Conservation (phyloP, 2,329 filamentous ascomycete genomes). For the Arthrobotrys megalospora region DNA sequence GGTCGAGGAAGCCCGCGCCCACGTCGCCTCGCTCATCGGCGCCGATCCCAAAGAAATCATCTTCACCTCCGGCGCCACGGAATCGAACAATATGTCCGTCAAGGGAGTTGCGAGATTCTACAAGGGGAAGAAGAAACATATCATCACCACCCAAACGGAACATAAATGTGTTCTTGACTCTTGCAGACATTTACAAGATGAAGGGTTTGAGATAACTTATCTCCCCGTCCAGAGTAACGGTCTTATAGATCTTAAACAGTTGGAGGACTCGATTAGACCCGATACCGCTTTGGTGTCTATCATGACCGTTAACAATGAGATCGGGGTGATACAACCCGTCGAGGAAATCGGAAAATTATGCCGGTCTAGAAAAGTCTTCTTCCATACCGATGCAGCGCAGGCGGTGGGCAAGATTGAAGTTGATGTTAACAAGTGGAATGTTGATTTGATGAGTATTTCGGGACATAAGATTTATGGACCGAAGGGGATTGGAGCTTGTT, state of each 20-base stretch:
- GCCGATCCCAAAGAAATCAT: constrained; percentile 98
- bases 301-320: constrained; percentile 99
- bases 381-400: constrained; percentile 96
- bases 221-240: constrained; percentile 89
- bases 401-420: constrained; percentile 98
- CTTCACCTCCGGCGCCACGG: constrained; percentile 96
- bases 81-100: constrained; percentile 99
- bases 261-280: constrained; percentile 89
- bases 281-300: constrained; percentile 94
- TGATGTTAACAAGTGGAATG: constrained; percentile 97
- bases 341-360: constrained; percentile 94
- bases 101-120: constrained; percentile 98
- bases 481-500: constrained; percentile 97
- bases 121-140: constrained; percentile 96
- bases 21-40: constrained; percentile 89
- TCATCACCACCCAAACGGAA: constrained; percentile 97
- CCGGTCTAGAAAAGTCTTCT: constrained; percentile 92
- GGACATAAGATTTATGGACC: constrained; percentile 99
- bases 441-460: constrained; percentile 98
- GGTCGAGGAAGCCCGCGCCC: constrained; percentile 85
- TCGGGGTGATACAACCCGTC: constrained; percentile 97
- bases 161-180: constrained; percentile 99
- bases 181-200: constrained; percentile 95
- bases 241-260: constrained; percentile 84
- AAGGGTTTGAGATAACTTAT: constrained; percentile 97